Evolutionary conservation across 495 filamentous ascomycete genomes (phyloP), one percentile per base, ranked within the genome.

Genomic region (Neurospora sp.): DNA sequence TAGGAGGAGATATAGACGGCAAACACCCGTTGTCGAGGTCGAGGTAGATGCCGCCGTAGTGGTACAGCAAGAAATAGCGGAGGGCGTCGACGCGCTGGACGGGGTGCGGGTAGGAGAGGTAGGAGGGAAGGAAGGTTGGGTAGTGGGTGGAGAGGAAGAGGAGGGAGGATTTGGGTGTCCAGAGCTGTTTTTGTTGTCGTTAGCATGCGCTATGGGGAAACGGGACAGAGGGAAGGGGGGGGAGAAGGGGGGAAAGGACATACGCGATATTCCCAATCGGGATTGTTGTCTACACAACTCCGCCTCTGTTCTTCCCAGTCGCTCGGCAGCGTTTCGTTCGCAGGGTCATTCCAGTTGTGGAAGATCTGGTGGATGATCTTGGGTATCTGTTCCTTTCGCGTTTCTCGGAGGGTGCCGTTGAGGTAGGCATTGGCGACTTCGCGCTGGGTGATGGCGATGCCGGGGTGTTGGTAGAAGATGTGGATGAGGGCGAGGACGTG

Each of bases 301-400:
- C 90, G 84, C 74, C 94, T 92, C 44, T 92, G 89, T 39, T 87
- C 87, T 71, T 83, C 81, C 94, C 93, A 96, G 72, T 90, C 88
- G 73, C 84, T 86, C 0, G 93, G 94, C 70, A 97, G 91, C 11
- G 86, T 88, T 70, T 91, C 87, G 69, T 79, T 79, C 6, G 74
- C 75, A 0, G 78, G 76, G 5, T 78, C 78, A 5, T 77, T 69
- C 81, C 82, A 83, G 79, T 94, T 93, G 74, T 89, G 88, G 80
- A 92, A 97, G 39, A 94, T 94, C 79, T 97, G 93, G 80, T 97
- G 93, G 72, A 97, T 93, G 74, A 96, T 95, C 84, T 94, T 95
- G 42, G 93, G 93, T 70, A 80, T 76, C 9, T 75, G 35, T 39
- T 77, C 14, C 54, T 62, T 62, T 4, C 23, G 12, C 54, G 23